phyloP scores from a whole-genome alignment of 371 early-diverging fungal species.

The Mortierella sp. region DNA sequence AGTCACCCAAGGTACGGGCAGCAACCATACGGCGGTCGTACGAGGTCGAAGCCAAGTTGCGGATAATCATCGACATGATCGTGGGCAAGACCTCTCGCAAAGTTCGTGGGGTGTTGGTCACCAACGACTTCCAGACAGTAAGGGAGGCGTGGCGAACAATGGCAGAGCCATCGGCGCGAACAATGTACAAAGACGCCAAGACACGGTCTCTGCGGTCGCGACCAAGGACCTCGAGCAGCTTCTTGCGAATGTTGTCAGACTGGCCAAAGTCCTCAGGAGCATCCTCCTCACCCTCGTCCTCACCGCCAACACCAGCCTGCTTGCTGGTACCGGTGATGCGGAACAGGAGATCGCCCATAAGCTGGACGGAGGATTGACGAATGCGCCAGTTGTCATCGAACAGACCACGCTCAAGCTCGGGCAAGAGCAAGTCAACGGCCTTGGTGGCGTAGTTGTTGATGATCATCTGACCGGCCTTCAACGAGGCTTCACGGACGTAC shows the following conservation, averaged over 20 bases:
- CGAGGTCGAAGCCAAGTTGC: conserved; percentile 78
- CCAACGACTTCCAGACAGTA: conserved; percentile 96
- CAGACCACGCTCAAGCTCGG: conserved; percentile 91
- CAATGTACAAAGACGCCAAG: conserved; percentile 94
- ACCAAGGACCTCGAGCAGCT: conserved; percentile 88
- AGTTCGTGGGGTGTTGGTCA: conserved; percentile 96
- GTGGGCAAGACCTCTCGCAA: conserved; percentile 93
- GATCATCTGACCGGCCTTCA: conserved; percentile 94
- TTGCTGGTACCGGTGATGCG: conserved; percentile 89
- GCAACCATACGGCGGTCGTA: conserved; percentile 86
- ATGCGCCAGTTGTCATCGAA: conserved; percentile 96
- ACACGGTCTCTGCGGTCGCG: conserved; percentile 88
- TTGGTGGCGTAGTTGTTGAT: conserved; percentile 90
- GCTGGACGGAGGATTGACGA: conserved; percentile 93
- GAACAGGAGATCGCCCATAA: conserved; percentile 95
- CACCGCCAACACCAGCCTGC: conserved; percentile 64
- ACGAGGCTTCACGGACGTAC: conserved; percentile 92
- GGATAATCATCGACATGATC: conserved; percentile 91
- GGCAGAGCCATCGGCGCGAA: conserved; percentile 85
- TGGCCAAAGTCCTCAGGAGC: conserved; percentile 65
- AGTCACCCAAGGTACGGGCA: conserved; percentile 93
- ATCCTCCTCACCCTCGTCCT: conserved; percentile 65
- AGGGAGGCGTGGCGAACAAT: conserved; percentile 88
- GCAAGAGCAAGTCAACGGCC: conserved; percentile 91
- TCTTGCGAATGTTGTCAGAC: conserved; percentile 80